Evolutionary conservation across 495 filamentous ascomycete genomes (phyloP), one percentile per base, ranked within the genome.

Genomic region (Tuber umbilicatum): DNA sequence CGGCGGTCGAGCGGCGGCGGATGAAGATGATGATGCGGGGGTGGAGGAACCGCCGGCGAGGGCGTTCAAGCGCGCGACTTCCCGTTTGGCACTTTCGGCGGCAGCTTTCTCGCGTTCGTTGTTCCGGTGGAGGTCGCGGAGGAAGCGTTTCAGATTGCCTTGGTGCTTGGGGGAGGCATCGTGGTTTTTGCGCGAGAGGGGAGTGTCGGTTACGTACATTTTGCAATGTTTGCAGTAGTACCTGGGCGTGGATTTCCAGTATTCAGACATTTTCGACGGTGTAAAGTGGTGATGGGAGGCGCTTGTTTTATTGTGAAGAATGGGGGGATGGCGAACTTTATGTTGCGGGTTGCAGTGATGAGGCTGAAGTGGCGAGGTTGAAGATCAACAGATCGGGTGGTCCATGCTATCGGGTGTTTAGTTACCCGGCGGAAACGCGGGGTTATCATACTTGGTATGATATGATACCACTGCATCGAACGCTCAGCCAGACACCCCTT

Each of bases 161-260:
- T 98, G 95, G 84, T 99, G 95, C 82, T 91, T 93, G 2, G 84
- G 88, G 4, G 93, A 97, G 35, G 93, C 88, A 83, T 99, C 96
- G 83, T 99, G 95, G 83, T 97, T 93, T 73, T 89, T 85, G 82
- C 90, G 91, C 82, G 95, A 94, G 83, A 97, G 90, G 79, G 91
- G 89, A 40, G 94, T 97, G 86, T 99, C 95, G 81, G 91, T 89
- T 75, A 98, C 93, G 85, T 89, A 98, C 84, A 88, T 89, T 83
- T 89, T 89, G 89, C 95, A 99, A 86, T 96, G 92, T 84, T 98
- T 98, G 89, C 95, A 99, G 93, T 93, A 98, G 86, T 94, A 93
- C 83, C 90, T 94, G 17, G 94, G 93, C 70, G 94, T 95, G 37
- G 95, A 98, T 85, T 98, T 98, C 95, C 95, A 99, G 84, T 97